phyloP scores from a whole-genome alignment of 192 early-diverging fungal species.

The Backusella parvicylindrica region DNA sequence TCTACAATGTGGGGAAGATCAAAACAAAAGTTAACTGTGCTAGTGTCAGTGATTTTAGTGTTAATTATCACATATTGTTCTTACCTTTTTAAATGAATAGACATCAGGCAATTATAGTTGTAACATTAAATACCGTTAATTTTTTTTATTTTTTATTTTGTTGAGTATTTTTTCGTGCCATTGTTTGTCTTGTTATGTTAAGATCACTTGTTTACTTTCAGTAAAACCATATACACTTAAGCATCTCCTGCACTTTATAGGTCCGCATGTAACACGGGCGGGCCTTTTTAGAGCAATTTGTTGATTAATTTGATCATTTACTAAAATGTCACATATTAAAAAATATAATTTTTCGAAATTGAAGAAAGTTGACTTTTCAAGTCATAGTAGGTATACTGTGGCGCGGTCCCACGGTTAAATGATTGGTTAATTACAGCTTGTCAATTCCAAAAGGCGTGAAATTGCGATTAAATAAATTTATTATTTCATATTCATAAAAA shows the following conservation, averaged over 20 bases:
- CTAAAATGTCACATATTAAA: not conserved
- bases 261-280: not conserved
- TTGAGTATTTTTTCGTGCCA: not conserved
- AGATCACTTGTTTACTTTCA: not conserved
- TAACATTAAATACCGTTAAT: not conserved
- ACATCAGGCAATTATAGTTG: not conserved
- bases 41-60: not conserved
- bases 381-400: not conserved
- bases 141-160: not conserved
- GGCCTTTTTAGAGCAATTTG: not conserved
- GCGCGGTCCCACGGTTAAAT: not conserved
- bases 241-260: not conserved
- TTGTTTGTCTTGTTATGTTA: not conserved
- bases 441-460: not conserved
- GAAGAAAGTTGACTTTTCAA: not conserved
- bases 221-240: not conserved
- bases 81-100: not conserved
- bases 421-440: not conserved
- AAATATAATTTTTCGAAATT: not conserved
- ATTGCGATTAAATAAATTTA: not conserved
- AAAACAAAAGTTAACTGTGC: not conserved
- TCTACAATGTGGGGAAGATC: no score
- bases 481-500: not conserved
- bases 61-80: not conserved
- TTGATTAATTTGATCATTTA: not conserved